Conservation (phyloP, 192 early-diverging fungal species). For the Rhizophagus clarus region DNA sequence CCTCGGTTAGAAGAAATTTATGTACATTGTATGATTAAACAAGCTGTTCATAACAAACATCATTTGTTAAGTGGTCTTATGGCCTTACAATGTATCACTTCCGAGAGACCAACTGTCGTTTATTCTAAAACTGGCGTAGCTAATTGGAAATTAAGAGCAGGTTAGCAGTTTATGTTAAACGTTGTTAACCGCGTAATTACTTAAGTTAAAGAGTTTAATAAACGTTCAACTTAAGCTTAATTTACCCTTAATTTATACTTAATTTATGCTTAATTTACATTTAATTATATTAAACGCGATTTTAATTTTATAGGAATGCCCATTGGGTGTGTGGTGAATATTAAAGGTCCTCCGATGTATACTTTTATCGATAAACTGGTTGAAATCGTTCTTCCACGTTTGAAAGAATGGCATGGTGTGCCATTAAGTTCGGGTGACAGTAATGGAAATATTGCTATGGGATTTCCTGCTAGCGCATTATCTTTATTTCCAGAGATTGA, state of each 20-base stretch:
- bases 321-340: constrained; percentile 77
- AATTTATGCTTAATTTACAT: too few species aligned
- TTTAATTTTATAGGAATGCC: constrained; percentile 90
- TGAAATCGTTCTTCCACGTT: constrained; percentile 91
- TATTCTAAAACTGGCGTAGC: constrained; percentile 81
- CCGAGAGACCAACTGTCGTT: constrained; percentile 74
- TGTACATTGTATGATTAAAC: constrained; percentile 85
- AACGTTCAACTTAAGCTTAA: too few species aligned
- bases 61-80: constrained; percentile 87
- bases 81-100: constrained; percentile 88
- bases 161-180: constrained; percentile 5
- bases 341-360: constrained; percentile 87
- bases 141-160: constrained; percentile 84
- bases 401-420: constrained; percentile 90
- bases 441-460: constrained; percentile 81
- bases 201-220: too few species aligned
- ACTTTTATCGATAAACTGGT: constrained; percentile 93
- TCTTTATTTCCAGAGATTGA: constrained; percentile 98
- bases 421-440: constrained; percentile 74
- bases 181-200: too few species aligned
- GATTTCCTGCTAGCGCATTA: constrained; percentile 80
- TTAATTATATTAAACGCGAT: too few species aligned
- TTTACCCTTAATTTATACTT: too few species aligned
- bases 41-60: constrained; percentile 87
- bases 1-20: constrained; percentile 75